phyloP scores from a whole-genome alignment of 2,329 filamentous ascomycete species.

The Fusarium tjaetaba region DNA sequence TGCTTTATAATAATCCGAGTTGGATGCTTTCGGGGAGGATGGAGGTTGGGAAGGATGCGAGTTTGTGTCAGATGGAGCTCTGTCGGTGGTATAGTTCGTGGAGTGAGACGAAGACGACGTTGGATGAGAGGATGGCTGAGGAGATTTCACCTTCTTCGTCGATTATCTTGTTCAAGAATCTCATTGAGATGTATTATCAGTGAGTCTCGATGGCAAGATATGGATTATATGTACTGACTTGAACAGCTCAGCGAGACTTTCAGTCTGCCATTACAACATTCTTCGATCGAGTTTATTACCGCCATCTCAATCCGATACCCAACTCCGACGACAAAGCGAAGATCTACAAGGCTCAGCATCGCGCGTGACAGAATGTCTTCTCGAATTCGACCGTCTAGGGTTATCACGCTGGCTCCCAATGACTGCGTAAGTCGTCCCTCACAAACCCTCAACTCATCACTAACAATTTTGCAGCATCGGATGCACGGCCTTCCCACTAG shows the following conservation, averaged over 20 bases:
- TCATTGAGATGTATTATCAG: constrained; percentile 44
- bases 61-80: constrained; percentile 35
- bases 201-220: neutral
- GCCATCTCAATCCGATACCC: neutral
- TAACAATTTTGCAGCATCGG: constrained; percentile 23
- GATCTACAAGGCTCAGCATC: constrained; percentile 39
- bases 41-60: constrained; percentile 30
- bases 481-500: constrained; percentile 36
- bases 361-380: constrained; percentile 32
- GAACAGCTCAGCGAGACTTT: constrained; percentile 30
- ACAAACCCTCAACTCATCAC: fast-evolving
- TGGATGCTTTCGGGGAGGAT: constrained; percentile 33
- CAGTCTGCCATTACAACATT: constrained; percentile 39
- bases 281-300: constrained; percentile 30
- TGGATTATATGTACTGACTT: fast-evolving
- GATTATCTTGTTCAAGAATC: constrained; percentile 35
- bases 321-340: constrained; percentile 30
- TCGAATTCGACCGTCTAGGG: constrained; percentile 29
- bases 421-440: constrained; percentile 32
- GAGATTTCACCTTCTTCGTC: constrained; percentile 15
- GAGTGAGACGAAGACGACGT: constrained; percentile 27
- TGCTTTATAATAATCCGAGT: constrained; percentile 37
- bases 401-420: constrained; percentile 38
- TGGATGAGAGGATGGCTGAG: constrained; percentile 14
- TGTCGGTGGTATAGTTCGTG: constrained; percentile 36